Evolutionary conservation across 2,329 filamentous ascomycete species (phyloP).

Genomic region (Ascochyta fabae): DNA sequence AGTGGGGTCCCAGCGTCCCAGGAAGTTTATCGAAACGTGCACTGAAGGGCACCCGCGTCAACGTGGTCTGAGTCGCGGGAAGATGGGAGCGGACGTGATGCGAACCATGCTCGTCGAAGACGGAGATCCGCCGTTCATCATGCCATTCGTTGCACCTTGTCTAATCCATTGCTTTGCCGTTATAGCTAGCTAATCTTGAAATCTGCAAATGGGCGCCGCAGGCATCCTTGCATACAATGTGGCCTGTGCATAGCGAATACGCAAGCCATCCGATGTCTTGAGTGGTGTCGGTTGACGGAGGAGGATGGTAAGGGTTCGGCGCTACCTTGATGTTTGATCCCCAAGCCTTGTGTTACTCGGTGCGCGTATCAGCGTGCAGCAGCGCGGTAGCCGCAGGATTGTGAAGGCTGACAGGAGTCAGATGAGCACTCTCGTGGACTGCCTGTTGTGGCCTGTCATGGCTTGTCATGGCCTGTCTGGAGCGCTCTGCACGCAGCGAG

Average conservation of each 20-base stretch:
- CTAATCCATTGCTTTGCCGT: slow-evolving; percentile 22
- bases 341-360: slow-evolving; percentile 26
- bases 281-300: slow-evolving; percentile 31
- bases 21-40: slow-evolving; percentile 23
- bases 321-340: slow-evolving; percentile 30
- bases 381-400: slow-evolving; percentile 33
- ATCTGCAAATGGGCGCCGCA: slow-evolving; percentile 23
- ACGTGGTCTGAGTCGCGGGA: slow-evolving; percentile 10
- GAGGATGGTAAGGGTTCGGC: slow-evolving; percentile 25
- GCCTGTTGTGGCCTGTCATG: background rate
- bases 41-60: slow-evolving; percentile 10
- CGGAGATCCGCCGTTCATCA: slow-evolving; percentile 7
- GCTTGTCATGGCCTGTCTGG: background rate
- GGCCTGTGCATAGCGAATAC: slow-evolving; percentile 26
- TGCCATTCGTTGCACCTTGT: slow-evolving; percentile 7
- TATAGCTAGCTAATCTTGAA: slow-evolving; percentile 25
- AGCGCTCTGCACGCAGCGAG: slow-evolving; percentile 12
- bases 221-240: slow-evolving; percentile 18
- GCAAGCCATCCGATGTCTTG: slow-evolving; percentile 13
- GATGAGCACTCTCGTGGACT: slow-evolving; percentile 19
- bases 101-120: slow-evolving; percentile 6
- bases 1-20: slow-evolving; percentile 33
- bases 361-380: slow-evolving; percentile 24
- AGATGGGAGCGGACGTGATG: slow-evolving; percentile 7
- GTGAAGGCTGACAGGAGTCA: slow-evolving; percentile 18